Evolutionary conservation across 2,329 filamentous ascomycete genomes (phyloP), one percentile per base, ranked within the genome.

Genomic region (Penicillium glabrum): DNA sequence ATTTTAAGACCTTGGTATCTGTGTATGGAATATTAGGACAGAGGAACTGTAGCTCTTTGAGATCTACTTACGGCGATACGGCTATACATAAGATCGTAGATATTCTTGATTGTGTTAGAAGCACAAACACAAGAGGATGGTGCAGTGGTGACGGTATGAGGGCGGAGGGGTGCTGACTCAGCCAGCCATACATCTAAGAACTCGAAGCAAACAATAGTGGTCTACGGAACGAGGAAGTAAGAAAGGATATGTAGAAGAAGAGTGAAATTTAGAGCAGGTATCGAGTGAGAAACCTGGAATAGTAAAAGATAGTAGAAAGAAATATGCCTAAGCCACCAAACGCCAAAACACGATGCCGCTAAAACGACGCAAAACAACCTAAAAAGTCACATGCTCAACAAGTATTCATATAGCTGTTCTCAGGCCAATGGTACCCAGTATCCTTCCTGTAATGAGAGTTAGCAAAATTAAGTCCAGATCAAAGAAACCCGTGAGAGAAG

Each of bases 371-470:
- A 57, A 45, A n/a, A 51, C 57, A 49, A 24, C 43, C 24, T 23
- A 14, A 19, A 41, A 41, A 41, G 39, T 24, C 52, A 53, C 19
- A 57, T n/a, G 48, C 59, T 70, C 68, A 72, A 68, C 86, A 89
- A 27, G 73, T 80, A 67, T 88, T 66, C 71, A 89, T 82, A 57
- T 86, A 79, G 1, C 79, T 79, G 64, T 89, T 89, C 68, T 80
- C 80, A 3, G 86, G 86, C 83, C 84, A 87, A 2, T 72, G 63
- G 61, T 83, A 87, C 11, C 77, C 77, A 31, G 85, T 82, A 46
- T 74, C 68, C 29, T 66, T 61, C 81, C 79, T 80, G 31, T 13
- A 33, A 35, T 29, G 9, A 35, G 2, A 23, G 23, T 51, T 31
- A 43, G 47, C 7, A 46, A 55, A 16, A 27, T 19, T 19, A 3